Evolutionary conservation across 1,139 yeast genomes (phyloP), one percentile per base, ranked within the genome.

Genomic region (Nakaseomyces nivariensis): DNA sequence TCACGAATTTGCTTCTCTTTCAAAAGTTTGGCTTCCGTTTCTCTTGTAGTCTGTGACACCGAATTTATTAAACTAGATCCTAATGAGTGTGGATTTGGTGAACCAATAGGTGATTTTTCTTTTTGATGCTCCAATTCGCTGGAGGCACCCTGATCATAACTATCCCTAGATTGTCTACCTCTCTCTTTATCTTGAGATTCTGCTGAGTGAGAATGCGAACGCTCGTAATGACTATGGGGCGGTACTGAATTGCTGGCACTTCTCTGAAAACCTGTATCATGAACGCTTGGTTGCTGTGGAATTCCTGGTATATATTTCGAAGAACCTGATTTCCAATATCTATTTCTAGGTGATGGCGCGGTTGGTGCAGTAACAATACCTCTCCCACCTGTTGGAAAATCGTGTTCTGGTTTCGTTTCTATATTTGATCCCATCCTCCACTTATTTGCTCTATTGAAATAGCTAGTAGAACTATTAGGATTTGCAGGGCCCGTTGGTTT

Each of bases 41-140:
- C 55, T 42, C 59, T 57, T 10, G 64, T 59, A 5, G 62, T 61
- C 44, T 57, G 62, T 22, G 60, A 55, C 4, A 62, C 65, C 6
- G 66, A 62, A 49, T 58, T 59, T 22, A 62, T 61, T 43, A 62
- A 48, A 49, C 64, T 61, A 9, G 64, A 57, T 1, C 59, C 60
- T 27, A 56, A 38, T 9, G 63, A 58, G 47, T 55, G 55, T 25
- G 47, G 47, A 27, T 45, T 45, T 34, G 40, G 36, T n/a, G 33
- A 27, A 4, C 37, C 34, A 7, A 34, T 5, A 5, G 41, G 40
- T 26, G 40, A 34, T 13, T 36, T 37, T 27, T 31, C 46, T 43
- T 22, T 24, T 4, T 43, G 10, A 10, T 43, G 38, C 17, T 43
- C 38, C 9, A 42, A 8, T 5, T 31, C 45, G 5, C 7, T 29